Conservation (phyloP, 768 basidiomycete genomes). For the Tephrocybe sp. region DNA sequence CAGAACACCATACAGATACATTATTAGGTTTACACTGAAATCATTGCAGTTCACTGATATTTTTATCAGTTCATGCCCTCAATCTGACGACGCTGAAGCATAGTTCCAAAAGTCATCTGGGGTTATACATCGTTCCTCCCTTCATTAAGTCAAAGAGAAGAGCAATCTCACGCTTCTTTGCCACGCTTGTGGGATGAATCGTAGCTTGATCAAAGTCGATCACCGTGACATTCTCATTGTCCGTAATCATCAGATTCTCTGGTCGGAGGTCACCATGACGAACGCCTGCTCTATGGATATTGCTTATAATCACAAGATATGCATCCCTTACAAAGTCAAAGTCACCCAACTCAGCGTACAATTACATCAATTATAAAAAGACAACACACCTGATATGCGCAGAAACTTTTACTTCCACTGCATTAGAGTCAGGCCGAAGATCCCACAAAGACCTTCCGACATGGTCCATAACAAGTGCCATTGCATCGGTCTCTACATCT, state of each 20-base stretch:
- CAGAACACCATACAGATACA: no score
- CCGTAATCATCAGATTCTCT: slow-evolving; percentile 10
- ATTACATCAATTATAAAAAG: no score
- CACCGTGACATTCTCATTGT: slow-evolving; percentile 6
- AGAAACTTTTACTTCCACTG: background rate
- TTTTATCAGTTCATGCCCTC: no score
- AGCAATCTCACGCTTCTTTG: slow-evolving; percentile 1
- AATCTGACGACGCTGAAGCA: no score
- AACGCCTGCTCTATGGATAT: slow-evolving; percentile 14
- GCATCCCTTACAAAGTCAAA: slow-evolving; percentile 1
- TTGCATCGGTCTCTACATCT: slow-evolving; percentile 12
- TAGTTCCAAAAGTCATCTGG: background rate
- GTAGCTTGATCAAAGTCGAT: slow-evolving; percentile 16
- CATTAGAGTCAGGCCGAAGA: background rate
- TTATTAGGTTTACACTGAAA: no score
- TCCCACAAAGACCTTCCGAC: slow-evolving; percentile 9
- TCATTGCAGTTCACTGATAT: no score
- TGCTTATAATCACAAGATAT: slow-evolving; percentile 4
- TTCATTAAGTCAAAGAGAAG: background rate
- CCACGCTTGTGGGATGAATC: background rate
- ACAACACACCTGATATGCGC: slow-evolving; percentile 3
- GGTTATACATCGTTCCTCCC: background rate
- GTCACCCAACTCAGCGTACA: background rate
- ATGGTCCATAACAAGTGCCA: slow-evolving; percentile 17
- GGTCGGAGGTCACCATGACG: slow-evolving; percentile 14